Base-by-base conservation (phyloP, 306 rosid genomes). In the Dalbergia cultrata region DNA sequence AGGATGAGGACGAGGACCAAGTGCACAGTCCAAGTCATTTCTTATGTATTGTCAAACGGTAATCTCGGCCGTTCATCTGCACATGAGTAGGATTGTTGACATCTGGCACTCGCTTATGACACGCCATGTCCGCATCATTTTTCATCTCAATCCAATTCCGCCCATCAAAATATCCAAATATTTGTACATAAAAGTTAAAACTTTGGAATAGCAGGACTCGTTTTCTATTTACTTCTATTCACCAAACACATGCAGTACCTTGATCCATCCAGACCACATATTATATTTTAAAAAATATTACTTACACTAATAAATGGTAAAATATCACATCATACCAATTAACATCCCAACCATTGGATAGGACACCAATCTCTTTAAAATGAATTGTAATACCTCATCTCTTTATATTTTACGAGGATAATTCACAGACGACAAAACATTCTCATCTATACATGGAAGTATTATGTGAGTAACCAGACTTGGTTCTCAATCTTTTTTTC, bases 1-100 rank as follows among this genome's bases (percentile, higher is more conserved):
- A 78, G 70, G 67, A 53, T 49, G 70, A 80, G 81, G 19, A 73
- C 47, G 18, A 19, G 39, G 44, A 41, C 41, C 6, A 3, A 67
- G 47, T 39, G 41, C 44, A 0, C 3, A 8, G 21, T 21, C 56
- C 37, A 2, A 52, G 8, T n/a, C 74, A 37, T 37, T 64, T 13
- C 0, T 64, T 35, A 21, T 63, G 13, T 64, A 8, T 52, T 22
- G n/a, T 41, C 10, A 54, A 6, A 21, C 7, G 14, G 18, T 34
- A 67, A 8, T 21, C 74, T 44, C 58, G 18, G 34, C 72, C 75
- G 16, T 52, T 14, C 4, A 19, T 35, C 5, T 4, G 21, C 7
- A 26, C 37, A n/a, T 12, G 0, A 0, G 1, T 7, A 1, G 12
- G 13, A 17, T 14, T 66, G 37, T 3, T 4, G 17, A 50, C 57